Base-by-base conservation (phyloP, 1,284 basidiomycete species). In the Melampsora abietis-canadensis region DNA sequence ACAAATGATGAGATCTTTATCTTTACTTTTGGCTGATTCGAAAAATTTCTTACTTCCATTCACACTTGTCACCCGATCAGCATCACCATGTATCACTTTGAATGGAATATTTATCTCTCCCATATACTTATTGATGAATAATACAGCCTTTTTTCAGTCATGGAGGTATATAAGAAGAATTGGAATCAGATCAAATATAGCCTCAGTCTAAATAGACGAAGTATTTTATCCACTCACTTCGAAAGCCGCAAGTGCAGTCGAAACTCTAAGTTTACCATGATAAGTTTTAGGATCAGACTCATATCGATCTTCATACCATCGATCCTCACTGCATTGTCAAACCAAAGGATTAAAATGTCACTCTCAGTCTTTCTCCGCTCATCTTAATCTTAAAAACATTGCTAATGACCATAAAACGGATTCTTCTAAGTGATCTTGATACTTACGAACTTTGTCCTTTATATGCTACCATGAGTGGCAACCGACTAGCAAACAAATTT, bases 201-300 rank as follows among this genome's bases (percentile, higher is more conserved):
- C n/a, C n/a, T n/a, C n/a, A n/a, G n/a, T n/a, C n/a, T n/a, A n/a
- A n/a, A n/a, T n/a, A n/a, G n/a, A n/a, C n/a, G n/a, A n/a, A n/a
- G n/a, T n/a, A n/a, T n/a, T 30, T 30, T 2, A 21, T 21, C 24
- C 17, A 15, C 51, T 27, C 15, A 78, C 77, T 7, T 76, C n/a
- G n/a, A 82, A 68, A 61, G 78, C 77, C 0, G 78, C 77, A 5
- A 81, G 65, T 0, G 80, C 81, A 0, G 81, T 80, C 1, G 77
- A 77, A 65, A 80, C 77, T 10, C 81, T 75, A 6, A 82, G 69
- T 61, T 78, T 79, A 30, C 78, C 78, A 19, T 78, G 76, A 66
- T 80, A 81, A 7, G 77, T 78, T 47, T 79, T 77, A 30, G 72
- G 72, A 63, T 75, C 72, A 19, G 8, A 4, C 10, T n/a, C 34